A percentile compares a stretch with the other conserved stretches of the same genome.
Conservation (phyloP, 164 flowering plant species). For the Sextonia rubra region DNA sequence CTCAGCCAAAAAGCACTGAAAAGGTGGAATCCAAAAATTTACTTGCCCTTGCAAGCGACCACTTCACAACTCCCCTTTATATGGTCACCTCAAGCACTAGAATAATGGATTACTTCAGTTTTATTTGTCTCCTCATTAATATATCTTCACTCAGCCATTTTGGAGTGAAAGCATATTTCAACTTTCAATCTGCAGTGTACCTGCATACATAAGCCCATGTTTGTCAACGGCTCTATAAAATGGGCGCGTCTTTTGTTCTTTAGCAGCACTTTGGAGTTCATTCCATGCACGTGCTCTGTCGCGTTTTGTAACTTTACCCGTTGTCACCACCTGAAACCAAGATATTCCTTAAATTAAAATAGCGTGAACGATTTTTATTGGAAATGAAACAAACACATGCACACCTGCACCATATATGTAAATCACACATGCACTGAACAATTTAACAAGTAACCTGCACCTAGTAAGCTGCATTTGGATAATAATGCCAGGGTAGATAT, state of each 20-base stretch:
- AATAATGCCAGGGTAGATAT: background rate
- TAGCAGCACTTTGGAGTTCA: conserved; percentile 71
- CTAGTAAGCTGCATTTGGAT: background rate
- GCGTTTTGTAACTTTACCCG: conserved; percentile 60
- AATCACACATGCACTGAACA: background rate
- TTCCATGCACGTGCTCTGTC: conserved; percentile 77
- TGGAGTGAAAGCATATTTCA: background rate
- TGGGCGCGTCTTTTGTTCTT: conserved; percentile 58
- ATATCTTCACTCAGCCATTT: no score
- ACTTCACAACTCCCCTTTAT: no score
- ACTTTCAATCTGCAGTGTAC: conserved; percentile 25
- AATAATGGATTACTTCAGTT: no score
- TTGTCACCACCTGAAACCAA: conserved; percentile 56
- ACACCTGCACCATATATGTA: background rate
- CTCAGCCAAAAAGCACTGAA: no score
- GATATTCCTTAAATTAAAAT: background rate
- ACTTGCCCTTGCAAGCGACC: no score
- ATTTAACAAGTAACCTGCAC: background rate
- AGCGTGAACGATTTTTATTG: background rate
- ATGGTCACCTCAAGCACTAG: no score
- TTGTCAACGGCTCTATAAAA: conserved; percentile 77
- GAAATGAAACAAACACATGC: background rate
- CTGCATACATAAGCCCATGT: conserved; percentile 91
- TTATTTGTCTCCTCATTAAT: no score
- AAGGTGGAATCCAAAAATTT: no score